Conservation (phyloP, 2,329 filamentous ascomycete genomes). For the Aspergillus brunneoviolaceus region DNA sequence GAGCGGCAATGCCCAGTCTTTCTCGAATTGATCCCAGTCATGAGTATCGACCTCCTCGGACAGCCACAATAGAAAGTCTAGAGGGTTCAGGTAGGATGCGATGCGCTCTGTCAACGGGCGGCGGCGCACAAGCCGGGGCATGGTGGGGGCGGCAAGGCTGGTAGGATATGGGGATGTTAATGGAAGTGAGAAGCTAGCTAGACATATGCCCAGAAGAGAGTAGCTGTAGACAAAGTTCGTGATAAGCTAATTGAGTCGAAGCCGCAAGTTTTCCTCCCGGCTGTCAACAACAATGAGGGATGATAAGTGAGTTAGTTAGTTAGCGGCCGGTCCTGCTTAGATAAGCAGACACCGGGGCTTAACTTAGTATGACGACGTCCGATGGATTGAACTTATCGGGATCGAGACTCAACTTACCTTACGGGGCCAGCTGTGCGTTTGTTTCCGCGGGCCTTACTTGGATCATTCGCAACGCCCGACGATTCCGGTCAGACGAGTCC, state of each 20-base stretch:
- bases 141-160: constrained; percentile 44
- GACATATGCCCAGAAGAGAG: neutral
- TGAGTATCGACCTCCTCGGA: constrained; percentile 90
- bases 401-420: constrained; percentile 8
- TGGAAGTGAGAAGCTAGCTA: neutral
- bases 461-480: neutral
- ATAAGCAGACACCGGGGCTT: constrained; percentile 14
- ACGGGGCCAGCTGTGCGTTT: constrained; percentile 7
- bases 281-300: constrained; percentile 17
- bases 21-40: constrained; percentile 79
- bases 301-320: too few species aligned
- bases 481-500: neutral
- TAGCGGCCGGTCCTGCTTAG: constrained; percentile 17
- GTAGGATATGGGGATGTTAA: neutral
- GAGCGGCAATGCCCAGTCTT: constrained; percentile 71
- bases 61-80: constrained; percentile 86
- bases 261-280: constrained; percentile 13
- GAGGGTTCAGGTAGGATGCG: constrained; percentile 75
- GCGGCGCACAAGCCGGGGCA: constrained; percentile 80
- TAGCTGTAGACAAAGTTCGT: neutral
- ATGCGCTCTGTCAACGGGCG: constrained; percentile 78
- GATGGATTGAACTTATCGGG: constrained; percentile 1
- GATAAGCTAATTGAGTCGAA: neutral
- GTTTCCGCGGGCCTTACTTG: neutral
- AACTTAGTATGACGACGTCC: constrained; percentile 18